These are phyloP conservation scores for Salvia hispanica DNA, from an alignment of 257 asterid genomes.

Conservation along the genomic window DNA sequence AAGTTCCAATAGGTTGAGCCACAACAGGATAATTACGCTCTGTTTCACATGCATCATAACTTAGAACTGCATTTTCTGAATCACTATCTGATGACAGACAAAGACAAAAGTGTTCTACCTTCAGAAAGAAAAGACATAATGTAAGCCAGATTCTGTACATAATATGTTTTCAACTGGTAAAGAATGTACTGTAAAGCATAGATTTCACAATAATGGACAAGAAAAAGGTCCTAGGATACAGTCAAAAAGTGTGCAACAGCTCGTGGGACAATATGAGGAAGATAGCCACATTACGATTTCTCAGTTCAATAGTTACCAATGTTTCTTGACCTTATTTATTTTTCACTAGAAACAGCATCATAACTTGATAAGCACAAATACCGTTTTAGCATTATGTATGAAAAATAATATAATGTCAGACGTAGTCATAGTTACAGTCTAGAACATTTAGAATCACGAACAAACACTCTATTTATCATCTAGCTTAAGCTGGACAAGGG, in stretches of 20 bases:
- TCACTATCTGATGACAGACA: constrained; percentile 52
- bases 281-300: neutral
- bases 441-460: constrained; percentile 8
- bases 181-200: constrained; percentile 19
- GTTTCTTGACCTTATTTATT: neutral
- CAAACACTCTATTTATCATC: constrained; percentile 1
- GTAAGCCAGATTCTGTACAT: constrained; percentile 26
- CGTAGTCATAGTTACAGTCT: neutral
- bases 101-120: constrained; percentile 65
- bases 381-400: neutral
- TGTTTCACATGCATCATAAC: constrained; percentile 38
- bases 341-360: constrained; percentile 1
- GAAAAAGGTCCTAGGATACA: constrained; percentile 25
- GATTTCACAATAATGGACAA: constrained; percentile 12
- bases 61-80: constrained; percentile 40
- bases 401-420: constrained; percentile 13
- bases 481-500: neutral
- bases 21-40: constrained; percentile 31
- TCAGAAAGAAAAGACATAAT: constrained; percentile 30
- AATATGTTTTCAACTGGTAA: constrained; percentile 19
- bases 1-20: constrained; percentile 40
- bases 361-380: too few species aligned
- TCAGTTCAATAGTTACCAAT: neutral
- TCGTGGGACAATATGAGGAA: constrained; percentile 22
- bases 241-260: constrained; percentile 5